These are phyloP conservation scores for Metschnikowia arizonensis DNA, from an alignment of 805 yeast genomes.

Conservation along the genomic window DNA sequence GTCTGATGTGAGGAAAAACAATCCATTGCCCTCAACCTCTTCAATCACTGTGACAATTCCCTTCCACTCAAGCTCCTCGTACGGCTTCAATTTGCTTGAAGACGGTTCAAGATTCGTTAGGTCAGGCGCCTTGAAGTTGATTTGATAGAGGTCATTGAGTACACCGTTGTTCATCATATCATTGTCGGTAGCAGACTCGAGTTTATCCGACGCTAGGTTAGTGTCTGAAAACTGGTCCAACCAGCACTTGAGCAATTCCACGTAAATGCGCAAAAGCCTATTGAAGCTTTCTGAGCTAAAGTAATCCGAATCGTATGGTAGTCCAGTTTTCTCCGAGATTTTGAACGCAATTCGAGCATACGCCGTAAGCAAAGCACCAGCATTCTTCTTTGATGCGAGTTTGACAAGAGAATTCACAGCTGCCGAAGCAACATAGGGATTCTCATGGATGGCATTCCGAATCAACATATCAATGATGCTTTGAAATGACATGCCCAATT, in stretches of 20 bases:
- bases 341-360: constrained; percentile 79
- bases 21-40: constrained; percentile 93
- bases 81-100: constrained; percentile 23
- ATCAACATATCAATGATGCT: constrained; percentile 71
- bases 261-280: constrained; percentile 61
- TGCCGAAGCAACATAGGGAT: constrained; percentile 57
- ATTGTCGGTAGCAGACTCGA: constrained; percentile 26
- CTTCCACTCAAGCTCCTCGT: constrained; percentile 71
- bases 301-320: constrained; percentile 52
- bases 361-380: constrained; percentile 64
- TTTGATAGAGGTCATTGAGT: constrained; percentile 41
- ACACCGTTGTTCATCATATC: constrained; percentile 36
- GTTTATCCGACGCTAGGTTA: constrained; percentile 21
- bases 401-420: constrained; percentile 60
- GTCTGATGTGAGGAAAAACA: constrained; percentile 86
- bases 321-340: constrained; percentile 66
- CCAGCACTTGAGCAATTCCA: constrained; percentile 82
- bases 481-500: constrained; percentile 50
- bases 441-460: constrained; percentile 69
- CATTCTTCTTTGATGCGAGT: constrained; percentile 64
- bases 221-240: constrained; percentile 51
- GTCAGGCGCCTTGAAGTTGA: constrained; percentile 42
- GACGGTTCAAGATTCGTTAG: constrained; percentile 18
- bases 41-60: constrained; percentile 81
- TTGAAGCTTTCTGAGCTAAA: constrained; percentile 60